Base-by-base conservation (phyloP, 768 basidiomycete genomes). In the Neoboletus subvelutipes region DNA sequence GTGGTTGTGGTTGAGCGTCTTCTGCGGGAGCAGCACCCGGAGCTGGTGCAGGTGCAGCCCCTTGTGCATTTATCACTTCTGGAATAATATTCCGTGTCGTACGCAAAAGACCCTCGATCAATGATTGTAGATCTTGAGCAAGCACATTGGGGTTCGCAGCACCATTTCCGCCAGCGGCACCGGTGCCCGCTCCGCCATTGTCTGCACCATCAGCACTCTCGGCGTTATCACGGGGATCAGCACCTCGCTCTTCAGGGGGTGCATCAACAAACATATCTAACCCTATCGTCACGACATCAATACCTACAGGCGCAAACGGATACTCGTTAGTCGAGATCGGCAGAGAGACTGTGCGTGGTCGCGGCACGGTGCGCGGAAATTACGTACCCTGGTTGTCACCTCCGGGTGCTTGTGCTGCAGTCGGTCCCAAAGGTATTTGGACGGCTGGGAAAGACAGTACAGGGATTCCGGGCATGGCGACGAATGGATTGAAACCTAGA, bases 231-330 rank as follows among this genome's bases (percentile, higher is more conserved):
- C 48, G 60, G 57, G 39, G 26, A 48, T 60, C 48, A 4, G 17
- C 61, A 22, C 45, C 65, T 20, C 43, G 45, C 24, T 52, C 60
- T 39, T 43, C 62, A 17, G 54, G 57, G 4, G 56, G 59, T 13
- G 63, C 64, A 43, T 61, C 66, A 10, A 76, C 58, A 54, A 76
- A 70, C 65, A 78, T 72, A 53, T 78, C 76, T 29, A 78, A 59
- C n/a, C 77, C 77, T 50, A 78, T 71, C 20, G 76, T 76, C 26
- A 78, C 4, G 6, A 75, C 56, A 42, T 71, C 70, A 1, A 64
- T 50, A 52, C 54, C 71, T 59, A 28, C 13, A 42, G 28, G 43
- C 5, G 9, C 34, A 56, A 59, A 55, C 0, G 50, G 5, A 41
- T 48, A 26, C 60, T 63, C 63, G 28, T 70, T 52, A 55, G 63